Base-by-base conservation (phyloP, 2,329 filamentous ascomycete genomes). In the Phyllosticta citriasiana region DNA sequence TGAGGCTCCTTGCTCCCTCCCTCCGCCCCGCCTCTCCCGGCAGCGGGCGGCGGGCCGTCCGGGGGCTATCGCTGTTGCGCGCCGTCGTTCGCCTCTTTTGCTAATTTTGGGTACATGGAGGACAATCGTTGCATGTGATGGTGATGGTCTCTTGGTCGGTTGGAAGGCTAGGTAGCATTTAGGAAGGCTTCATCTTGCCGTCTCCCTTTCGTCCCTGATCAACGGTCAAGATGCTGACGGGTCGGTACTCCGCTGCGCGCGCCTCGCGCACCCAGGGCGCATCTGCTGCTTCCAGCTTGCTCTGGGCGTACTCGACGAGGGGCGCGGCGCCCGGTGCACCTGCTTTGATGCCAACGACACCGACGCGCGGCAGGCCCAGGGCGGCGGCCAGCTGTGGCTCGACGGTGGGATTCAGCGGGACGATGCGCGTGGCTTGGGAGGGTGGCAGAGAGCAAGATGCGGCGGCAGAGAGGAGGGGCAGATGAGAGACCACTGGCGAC, bases 301-400 rank as follows among this genome's bases (percentile, higher is more conserved):
- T 73, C 30, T 77, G 72, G 1, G 84, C 78, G 65, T 84, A 82
- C 3, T 84, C 78, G 25, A 86, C 69, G 9, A 91, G 70, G 1
- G 81, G 78, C 57, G 78, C 78, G 0, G 82, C 78, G 52, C 82
- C 80, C 0, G 85, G 84, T 0, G 86, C 84, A 47, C 76, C 79
- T 6, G 77, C 75, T 22, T 78, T 71, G 6, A 91, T 70, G 0
- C 81, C 88, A 33, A 91, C 74, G 24, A 85, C 84, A 1, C 86
- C 88, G 0, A 85, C 84, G 35, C 85, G 79, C 0, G 85, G 83
- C 9, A 89, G 77, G 1, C 82, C 82, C 3, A 90, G 75, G 22
- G 78, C 78, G 30, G 74, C 71, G 55, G 82, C 82, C 16, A 91
- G 72, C 12, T 79, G 79, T 16, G 82, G 75, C 54, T 86, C 85